Percentiles rank a stretch among this genome's conserved stretches.
Evolutionary conservation across 2,329 filamentous ascomycete genomes (phyloP).

Genomic region (Tolypocladium paradoxum): DNA sequence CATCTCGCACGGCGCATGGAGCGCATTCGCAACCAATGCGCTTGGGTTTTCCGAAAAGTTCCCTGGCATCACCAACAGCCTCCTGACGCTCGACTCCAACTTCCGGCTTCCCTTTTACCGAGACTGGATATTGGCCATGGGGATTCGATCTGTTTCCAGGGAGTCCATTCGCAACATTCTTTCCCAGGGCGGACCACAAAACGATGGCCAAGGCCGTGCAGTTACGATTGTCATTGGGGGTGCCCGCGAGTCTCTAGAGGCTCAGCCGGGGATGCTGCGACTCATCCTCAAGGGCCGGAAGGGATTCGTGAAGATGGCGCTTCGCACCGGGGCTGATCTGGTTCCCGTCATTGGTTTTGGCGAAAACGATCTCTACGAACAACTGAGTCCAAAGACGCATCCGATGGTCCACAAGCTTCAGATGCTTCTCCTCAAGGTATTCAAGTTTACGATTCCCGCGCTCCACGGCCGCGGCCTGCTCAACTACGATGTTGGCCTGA

Average conservation of each 20-base stretch:
- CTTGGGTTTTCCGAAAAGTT: conserved; percentile 80
- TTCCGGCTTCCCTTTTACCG: conserved; percentile 90
- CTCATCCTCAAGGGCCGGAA: conserved; percentile 77
- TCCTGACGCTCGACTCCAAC: conserved; percentile 91
- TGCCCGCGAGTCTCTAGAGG: conserved; percentile 83
- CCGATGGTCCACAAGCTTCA: conserved; percentile 73
- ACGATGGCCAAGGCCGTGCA: conserved; percentile 82
- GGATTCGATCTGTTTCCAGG: conserved; percentile 78
- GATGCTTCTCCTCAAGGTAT: conserved; percentile 69
- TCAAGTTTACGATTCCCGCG: conserved; percentile 87
- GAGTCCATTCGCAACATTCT: conserved; percentile 87
- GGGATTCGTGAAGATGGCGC: conserved; percentile 88
- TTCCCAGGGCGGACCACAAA: conserved; percentile 64
- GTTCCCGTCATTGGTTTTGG: conserved; percentile 89
- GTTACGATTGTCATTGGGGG: conserved; percentile 95
- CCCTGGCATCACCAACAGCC: conserved; percentile 86
- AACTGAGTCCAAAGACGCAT: conserved; percentile 66
- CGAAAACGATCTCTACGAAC: conserved; percentile 93
- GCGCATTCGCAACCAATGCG: conserved; percentile 81
- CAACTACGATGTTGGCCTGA: conserved; percentile 93
- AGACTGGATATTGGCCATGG: conserved; percentile 86
- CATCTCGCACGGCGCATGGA: conserved; percentile 92
- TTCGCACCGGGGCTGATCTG: conserved; percentile 84
- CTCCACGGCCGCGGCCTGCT: conserved; percentile 88
- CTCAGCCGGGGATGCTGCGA: conserved; percentile 64